Percentiles rank a stretch among this genome's conserved stretches.
phyloP scores from a whole-genome alignment of 495 filamentous ascomycete species.

The Aspergillus olivimuriae region DNA sequence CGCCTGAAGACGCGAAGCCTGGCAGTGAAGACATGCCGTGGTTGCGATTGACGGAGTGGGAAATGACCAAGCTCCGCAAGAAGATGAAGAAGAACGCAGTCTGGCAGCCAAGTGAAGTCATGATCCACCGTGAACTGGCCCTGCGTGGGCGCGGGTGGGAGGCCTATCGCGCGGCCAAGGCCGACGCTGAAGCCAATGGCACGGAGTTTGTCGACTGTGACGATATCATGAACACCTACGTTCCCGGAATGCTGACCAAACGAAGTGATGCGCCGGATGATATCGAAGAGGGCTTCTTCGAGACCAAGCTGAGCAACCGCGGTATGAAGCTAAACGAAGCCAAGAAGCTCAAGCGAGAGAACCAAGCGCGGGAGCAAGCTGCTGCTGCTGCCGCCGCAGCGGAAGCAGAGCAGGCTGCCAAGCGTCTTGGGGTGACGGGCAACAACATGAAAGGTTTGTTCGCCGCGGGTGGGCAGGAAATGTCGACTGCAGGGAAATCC shows the following conservation, averaged over 20 bases:
- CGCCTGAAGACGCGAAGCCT: slow-evolving; percentile 64
- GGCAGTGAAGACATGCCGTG: slow-evolving; percentile 81
- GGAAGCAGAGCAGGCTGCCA: slow-evolving; percentile 55
- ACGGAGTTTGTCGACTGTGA: slow-evolving; percentile 54
- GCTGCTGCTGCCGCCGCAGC: slow-evolving; percentile 43
- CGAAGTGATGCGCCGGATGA: slow-evolving; percentile 45
- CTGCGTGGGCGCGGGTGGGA: slow-evolving; percentile 70
- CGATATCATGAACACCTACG: slow-evolving; percentile 37
- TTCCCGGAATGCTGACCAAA: slow-evolving; percentile 39
- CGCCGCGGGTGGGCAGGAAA: slow-evolving; percentile 11
- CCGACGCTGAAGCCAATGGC: slow-evolving; percentile 60
- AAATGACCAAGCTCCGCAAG: slow-evolving; percentile 86
- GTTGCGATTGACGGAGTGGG: slow-evolving; percentile 83
- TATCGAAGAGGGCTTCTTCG: slow-evolving; percentile 28
- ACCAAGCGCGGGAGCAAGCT: slow-evolving; percentile 57
- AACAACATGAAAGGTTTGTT: slow-evolving; percentile 7
- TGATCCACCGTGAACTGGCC: slow-evolving; percentile 86
- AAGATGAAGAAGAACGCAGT: slow-evolving; percentile 99
- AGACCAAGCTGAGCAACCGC: slow-evolving; percentile 61
- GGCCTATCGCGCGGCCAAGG: slow-evolving; percentile 63
- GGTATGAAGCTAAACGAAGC: slow-evolving; percentile 91
- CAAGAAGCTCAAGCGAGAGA: slow-evolving; percentile 82
- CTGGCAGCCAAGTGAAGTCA: slow-evolving; percentile 92
- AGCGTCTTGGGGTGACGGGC: slow-evolving; percentile 36
- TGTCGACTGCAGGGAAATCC: slow-evolving; percentile 10